Base-by-base conservation (phyloP, 2,329 filamentous ascomycete genomes). In the Stachybotrys elegans region DNA sequence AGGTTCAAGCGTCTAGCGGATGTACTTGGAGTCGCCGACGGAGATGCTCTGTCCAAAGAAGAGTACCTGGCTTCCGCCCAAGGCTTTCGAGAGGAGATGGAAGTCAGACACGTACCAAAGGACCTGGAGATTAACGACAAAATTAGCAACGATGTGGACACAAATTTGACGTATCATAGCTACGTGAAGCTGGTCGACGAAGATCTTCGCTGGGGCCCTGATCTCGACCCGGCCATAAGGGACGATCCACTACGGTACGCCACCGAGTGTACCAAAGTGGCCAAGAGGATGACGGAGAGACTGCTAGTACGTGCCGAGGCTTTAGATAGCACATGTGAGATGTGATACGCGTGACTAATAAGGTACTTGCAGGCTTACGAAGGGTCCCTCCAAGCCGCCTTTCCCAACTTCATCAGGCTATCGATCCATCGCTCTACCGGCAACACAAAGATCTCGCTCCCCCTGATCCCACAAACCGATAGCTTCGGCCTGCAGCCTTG, bases 341-440 rank as follows among this genome's bases (percentile, higher is more conserved):
- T 36, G 17, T 36, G 7, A n/a, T 6, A 12, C 11, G 14, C 34
- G 5, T 17, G 14, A 16, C 21, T 27, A 23, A 41, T 17, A 40
- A 27, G 14, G 21, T 36, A 19, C 21, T 36, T 11, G 21, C 12
- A 41, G 39, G 39, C 39, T 11, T 41, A 41, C n/a, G 39, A 41
- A 23, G 23, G 22, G 29, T 20, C 14, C 16, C 22, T 41, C 3
- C 22, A 41, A 20, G 39, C 39, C 3, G 39, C 39, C 7, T 44
- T 34, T 19, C 36, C 43, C 11, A 17, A 31, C 8, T 19, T 22
- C 3, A 39, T 44, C 35, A 39, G 43, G 17, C 36, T 44, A 11
- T 44, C 43, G 12, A 44, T 44, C 8, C 43, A 44, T 44, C 43
- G 43, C 13, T 44, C 43, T 4, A 44, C 43, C 20, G 43, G 43